phyloP scores from a whole-genome alignment of 2,329 filamentous ascomycete species.

The Penicillium glabrum region DNA sequence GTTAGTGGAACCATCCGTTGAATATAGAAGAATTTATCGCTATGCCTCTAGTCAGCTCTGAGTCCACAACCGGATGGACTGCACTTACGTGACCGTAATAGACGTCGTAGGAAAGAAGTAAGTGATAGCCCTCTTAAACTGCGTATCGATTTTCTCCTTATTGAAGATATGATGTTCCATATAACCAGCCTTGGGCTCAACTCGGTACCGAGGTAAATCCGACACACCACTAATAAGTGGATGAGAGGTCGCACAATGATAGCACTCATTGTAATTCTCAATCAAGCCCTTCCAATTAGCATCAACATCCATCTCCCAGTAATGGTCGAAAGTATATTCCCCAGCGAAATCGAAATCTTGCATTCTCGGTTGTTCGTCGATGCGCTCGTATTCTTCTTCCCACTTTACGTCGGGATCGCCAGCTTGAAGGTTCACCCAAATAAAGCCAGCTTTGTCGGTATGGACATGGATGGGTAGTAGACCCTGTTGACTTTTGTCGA shows the following conservation, averaged over 20 bases:
- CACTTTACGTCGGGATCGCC: slow-evolving; percentile 19
- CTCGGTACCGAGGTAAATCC: slow-evolving; percentile 56
- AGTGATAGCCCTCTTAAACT: slow-evolving; percentile 39
- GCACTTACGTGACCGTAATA: slow-evolving; percentile 33
- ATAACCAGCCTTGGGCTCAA: slow-evolving; percentile 50
- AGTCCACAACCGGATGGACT: not conserved
- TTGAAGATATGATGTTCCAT: slow-evolving; percentile 54
- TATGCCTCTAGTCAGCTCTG: slow-evolving; percentile 15
- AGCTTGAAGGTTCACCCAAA: slow-evolving; percentile 26
- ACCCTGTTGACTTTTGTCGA: slow-evolving; percentile 18
- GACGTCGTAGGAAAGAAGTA: slow-evolving; percentile 31
- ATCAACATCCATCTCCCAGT: slow-evolving; percentile 26
- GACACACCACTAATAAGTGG: slow-evolving; percentile 41
- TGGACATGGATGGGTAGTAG: slow-evolving; percentile 22
- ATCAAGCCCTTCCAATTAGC: slow-evolving; percentile 26
- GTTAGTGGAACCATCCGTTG: slow-evolving; percentile 60
- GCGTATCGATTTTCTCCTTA: slow-evolving; percentile 48
- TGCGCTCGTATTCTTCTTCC: slow-evolving; percentile 15
- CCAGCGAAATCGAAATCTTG: slow-evolving; percentile 22
- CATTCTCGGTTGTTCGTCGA: slow-evolving; percentile 24
- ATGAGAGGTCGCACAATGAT: slow-evolving; percentile 27
- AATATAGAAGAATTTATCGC: slow-evolving; percentile 61
- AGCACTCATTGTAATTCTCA: slow-evolving; percentile 30
- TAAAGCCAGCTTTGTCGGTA: slow-evolving; percentile 21
- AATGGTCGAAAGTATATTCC: slow-evolving; percentile 24